Evolutionary conservation across 2,329 filamentous ascomycete genomes (phyloP).

Genomic region (Tolypocladium ophioglossoides): DNA sequence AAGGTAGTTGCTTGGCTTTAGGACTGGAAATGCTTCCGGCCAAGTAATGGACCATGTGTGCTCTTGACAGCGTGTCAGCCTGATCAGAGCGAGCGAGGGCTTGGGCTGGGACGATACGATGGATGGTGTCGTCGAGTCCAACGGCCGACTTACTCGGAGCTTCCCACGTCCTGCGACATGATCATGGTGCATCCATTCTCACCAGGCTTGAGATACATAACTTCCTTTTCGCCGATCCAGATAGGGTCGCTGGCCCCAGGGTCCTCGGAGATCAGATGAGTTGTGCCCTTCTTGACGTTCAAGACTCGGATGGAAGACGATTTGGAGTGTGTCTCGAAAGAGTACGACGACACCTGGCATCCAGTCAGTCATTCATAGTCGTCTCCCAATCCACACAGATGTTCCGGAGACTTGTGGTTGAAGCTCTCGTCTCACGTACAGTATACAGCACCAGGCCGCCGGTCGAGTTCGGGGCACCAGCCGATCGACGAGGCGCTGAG

Average conservation of each 20-base stretch:
- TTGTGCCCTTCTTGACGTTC: constrained; percentile 56
- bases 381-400: background rate
- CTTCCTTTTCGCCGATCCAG: constrained; percentile 63
- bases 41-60: constrained; percentile 37
- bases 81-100: background rate
- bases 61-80: constrained; percentile 13
- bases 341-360: constrained; percentile 58
- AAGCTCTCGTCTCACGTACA: constrained; percentile 22
- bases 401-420: too few relatives aligned
- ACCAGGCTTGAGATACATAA: constrained; percentile 40
- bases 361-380: background rate
- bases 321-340: constrained; percentile 63
- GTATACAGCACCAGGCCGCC: constrained; percentile 57
- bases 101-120: background rate
- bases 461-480: constrained; percentile 57
- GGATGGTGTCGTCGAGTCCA: constrained; percentile 1
- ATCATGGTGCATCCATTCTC: constrained; percentile 38
- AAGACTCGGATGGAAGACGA: constrained; percentile 60
- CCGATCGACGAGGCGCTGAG: constrained; percentile 61
- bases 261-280: constrained; percentile 55
- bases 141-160: constrained; percentile 25
- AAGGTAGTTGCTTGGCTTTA: constrained; percentile 41
- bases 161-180: constrained; percentile 25
- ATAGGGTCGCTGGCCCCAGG: constrained; percentile 56
- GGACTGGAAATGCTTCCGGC: constrained; percentile 46